phyloP scores from a whole-genome alignment of 2,329 filamentous ascomycete species.

The Emergomyces pasteurianus region DNA sequence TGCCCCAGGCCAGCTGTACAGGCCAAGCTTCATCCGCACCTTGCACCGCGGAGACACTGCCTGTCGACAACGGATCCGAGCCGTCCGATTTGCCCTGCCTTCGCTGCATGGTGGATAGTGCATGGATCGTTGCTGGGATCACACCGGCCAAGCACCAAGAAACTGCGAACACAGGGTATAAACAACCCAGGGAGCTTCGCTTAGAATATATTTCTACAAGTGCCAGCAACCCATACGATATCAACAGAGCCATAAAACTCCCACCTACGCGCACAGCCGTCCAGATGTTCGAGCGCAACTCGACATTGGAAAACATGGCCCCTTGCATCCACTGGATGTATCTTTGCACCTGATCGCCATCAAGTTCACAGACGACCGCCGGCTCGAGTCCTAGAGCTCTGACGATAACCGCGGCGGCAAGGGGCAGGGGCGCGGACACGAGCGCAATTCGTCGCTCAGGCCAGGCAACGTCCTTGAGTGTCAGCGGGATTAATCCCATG shows the following conservation, averaged over 20 bases:
- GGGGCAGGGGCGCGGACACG: slow-evolving; percentile 12
- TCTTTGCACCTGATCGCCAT: slow-evolving; percentile 4
- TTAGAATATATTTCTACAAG: slow-evolving; percentile 22
- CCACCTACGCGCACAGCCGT: neutral
- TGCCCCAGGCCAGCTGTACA: slow-evolving; percentile 21
- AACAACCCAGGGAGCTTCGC: slow-evolving; percentile 20
- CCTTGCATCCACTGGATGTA: slow-evolving; percentile 6
- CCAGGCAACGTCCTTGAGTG: slow-evolving; percentile 23
- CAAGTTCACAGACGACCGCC: slow-evolving; percentile 3
- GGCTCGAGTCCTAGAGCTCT: slow-evolving; percentile 17
- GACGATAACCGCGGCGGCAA: slow-evolving; percentile 15
- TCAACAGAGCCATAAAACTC: slow-evolving; percentile 3
- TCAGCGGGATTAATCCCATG: slow-evolving; percentile 23
- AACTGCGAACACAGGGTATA: slow-evolving; percentile 16
- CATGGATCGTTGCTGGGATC: slow-evolving; percentile 17
- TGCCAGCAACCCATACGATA: slow-evolving; percentile 13
- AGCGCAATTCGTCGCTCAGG: slow-evolving; percentile 17
- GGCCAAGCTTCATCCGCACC: slow-evolving; percentile 19
- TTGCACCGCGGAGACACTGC: slow-evolving; percentile 11
- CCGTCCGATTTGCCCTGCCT: neutral
- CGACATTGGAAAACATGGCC: neutral
- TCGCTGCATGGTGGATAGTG: slow-evolving; percentile 7
- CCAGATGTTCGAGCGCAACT: neutral
- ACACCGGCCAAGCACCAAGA: slow-evolving; percentile 17
- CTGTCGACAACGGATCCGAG: neutral